These are phyloP conservation scores for Axilococcus clingmanii DNA, from an alignment of 139 green algal genomes.

Conservation along the genomic window DNA sequence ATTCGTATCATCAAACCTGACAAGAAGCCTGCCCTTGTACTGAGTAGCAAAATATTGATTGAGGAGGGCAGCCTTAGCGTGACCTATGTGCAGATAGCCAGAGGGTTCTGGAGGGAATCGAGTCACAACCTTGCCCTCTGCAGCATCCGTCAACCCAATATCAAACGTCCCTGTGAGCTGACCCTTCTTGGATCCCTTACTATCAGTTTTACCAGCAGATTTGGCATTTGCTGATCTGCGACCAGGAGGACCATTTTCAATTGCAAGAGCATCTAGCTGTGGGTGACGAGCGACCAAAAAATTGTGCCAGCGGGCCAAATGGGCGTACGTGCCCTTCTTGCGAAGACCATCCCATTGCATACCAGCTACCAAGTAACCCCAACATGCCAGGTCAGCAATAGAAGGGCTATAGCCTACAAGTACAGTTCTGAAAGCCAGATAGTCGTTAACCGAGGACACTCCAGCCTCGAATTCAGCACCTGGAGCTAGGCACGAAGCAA, in stretches of 20 bases:
- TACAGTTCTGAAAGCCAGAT: conserved; percentile 70
- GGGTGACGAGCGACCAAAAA: too few species aligned
- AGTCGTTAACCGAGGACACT: conserved; percentile 51
- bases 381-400: conserved; percentile 77
- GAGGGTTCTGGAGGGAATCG: conserved; percentile 96
- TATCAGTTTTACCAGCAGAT: conserved; percentile 24
- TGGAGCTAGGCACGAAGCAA: conserved; percentile 36
- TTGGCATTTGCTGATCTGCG: conserved; percentile 31
- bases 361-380: conserved; percentile 61
- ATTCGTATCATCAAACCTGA: conserved; percentile 99
- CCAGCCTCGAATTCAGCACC: conserved; percentile 52
- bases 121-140: conserved; percentile 85
- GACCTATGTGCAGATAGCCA: conserved; percentile 92
- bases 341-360: conserved; percentile 62
- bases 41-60: conserved; percentile 89
- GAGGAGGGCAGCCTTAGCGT: conserved; percentile 85
- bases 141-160: conserved; percentile 66
- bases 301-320: conserved; percentile 78
- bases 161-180: conserved; percentile 55
- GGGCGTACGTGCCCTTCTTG: conserved; percentile 28
- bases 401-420: conserved; percentile 67
- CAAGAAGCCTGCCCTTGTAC: conserved; percentile 79
- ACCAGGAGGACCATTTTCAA: conserved; percentile 18
- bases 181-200: conserved; percentile 14
- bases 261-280: too few species aligned